Conservation (phyloP, 306 rosid species). For the Vigna reflexopilosa region DNA sequence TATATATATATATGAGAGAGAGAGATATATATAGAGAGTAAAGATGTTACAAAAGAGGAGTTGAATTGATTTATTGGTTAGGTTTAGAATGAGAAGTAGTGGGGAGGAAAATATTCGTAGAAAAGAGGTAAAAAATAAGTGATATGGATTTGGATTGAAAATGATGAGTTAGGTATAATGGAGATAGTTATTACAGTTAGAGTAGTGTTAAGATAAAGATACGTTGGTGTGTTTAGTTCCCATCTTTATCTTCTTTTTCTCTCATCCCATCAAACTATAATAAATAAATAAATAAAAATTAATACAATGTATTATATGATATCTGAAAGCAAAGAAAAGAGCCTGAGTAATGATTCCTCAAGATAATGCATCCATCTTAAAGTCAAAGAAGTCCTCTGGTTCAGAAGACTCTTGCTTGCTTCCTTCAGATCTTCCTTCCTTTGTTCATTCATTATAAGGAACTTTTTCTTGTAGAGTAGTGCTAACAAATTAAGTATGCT, state of each 20-base stretch:
- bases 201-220: constrained; percentile 44
- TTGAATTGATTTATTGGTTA: no score
- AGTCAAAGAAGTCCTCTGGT: no score
- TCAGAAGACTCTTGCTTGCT: no score
- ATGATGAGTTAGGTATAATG: constrained; percentile 37
- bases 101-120: neutral
- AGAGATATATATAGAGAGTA: no score
- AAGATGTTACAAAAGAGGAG: no score
- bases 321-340: constrained; percentile 34
- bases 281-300: neutral
- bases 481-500: no score
- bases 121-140: constrained; percentile 42
- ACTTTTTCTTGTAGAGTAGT: no score
- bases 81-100: neutral
- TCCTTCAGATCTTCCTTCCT: no score
- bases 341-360: constrained; percentile 36
- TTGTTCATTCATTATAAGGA: no score
- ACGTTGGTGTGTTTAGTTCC: constrained; percentile 69
- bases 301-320: constrained; percentile 3
- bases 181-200: constrained; percentile 33
- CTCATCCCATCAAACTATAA: neutral
- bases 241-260: constrained; percentile 43
- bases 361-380: constrained; percentile 39
- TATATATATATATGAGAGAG: no score
- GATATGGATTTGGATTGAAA: constrained; percentile 41